Evolutionary conservation across 2,329 filamentous ascomycete species (phyloP).

Genomic region (Phialophora expanda): DNA sequence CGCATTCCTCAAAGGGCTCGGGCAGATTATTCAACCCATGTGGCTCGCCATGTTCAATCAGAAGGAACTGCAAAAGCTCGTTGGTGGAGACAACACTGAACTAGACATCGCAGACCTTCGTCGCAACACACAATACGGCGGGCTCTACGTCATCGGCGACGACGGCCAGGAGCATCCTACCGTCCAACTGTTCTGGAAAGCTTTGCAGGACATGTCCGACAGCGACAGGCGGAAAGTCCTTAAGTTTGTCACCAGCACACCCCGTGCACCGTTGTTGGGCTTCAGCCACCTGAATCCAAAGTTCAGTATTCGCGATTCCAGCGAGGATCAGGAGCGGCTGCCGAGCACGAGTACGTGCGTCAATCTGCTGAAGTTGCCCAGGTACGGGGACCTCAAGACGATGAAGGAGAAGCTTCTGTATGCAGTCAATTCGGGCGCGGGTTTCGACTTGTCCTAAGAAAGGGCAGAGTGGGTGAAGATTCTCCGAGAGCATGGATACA

Average conservation of each 20-base stretch:
- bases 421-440: constrained; percentile 85
- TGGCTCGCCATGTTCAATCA: constrained; percentile 99
- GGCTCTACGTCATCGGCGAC: constrained; percentile 86
- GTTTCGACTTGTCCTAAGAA: constrained; percentile 72
- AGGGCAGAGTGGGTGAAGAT: neutral
- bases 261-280: constrained; percentile 84
- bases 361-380: constrained; percentile 88
- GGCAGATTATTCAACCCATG: constrained; percentile 83
- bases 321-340: constrained; percentile 74
- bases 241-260: constrained; percentile 94
- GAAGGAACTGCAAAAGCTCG: constrained; percentile 86
- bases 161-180: constrained; percentile 85
- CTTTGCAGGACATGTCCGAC: constrained; percentile 77
- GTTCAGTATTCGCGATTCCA: constrained; percentile 88
- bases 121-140: constrained; percentile 82
- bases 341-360: constrained; percentile 97
- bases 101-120: constrained; percentile 89
- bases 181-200: constrained; percentile 86
- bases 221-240: constrained; percentile 81
- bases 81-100: constrained; percentile 82
- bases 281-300: constrained; percentile 83
- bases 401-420: constrained; percentile 84
- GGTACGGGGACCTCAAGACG: constrained; percentile 69
- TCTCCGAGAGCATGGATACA: neutral
- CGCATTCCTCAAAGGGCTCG: constrained; percentile 84